Percentiles rank a stretch among this genome's conserved stretches.
phyloP scores from a whole-genome alignment of 2,329 filamentous ascomycete species.

The Aspergillus chevalieri region DNA sequence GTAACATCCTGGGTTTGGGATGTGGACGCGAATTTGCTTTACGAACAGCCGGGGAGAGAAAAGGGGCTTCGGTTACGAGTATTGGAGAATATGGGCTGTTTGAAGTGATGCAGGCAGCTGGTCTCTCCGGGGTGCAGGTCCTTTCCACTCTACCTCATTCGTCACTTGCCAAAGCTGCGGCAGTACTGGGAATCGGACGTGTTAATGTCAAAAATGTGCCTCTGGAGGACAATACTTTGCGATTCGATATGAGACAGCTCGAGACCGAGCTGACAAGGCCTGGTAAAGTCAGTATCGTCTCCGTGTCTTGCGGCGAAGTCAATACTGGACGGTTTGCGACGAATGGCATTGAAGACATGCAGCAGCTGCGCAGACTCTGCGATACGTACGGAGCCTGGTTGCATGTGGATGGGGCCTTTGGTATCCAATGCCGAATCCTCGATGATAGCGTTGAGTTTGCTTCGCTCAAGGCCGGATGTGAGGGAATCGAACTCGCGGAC shows the following conservation, averaged over 20 bases:
- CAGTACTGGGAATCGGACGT: slow-evolving; percentile 72
- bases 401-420: slow-evolving; percentile 87
- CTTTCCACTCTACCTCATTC: slow-evolving; percentile 79
- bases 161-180: slow-evolving; percentile 75
- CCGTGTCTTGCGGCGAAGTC: slow-evolving; percentile 79
- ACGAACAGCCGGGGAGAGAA: slow-evolving; percentile 37
- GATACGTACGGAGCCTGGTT: slow-evolving; percentile 74
- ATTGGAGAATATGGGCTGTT: slow-evolving; percentile 67
- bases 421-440: slow-evolving; percentile 68
- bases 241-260: slow-evolving; percentile 61
- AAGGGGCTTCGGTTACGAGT: slow-evolving; percentile 27
- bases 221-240: slow-evolving; percentile 52
- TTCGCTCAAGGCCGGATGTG: slow-evolving; percentile 44
- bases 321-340: slow-evolving; percentile 81
- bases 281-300: slow-evolving; percentile 65
- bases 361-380: slow-evolving; percentile 60
- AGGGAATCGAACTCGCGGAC: slow-evolving; percentile 73
- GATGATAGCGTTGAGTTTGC: slow-evolving; percentile 52
- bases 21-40: slow-evolving; percentile 61
- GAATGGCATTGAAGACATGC: slow-evolving; percentile 51
- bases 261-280: slow-evolving; percentile 51
- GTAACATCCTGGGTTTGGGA: slow-evolving; percentile 60
- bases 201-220: slow-evolving; percentile 58
- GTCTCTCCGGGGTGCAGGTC: slow-evolving; percentile 64
- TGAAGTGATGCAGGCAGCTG: slow-evolving; percentile 58